phyloP scores from a whole-genome alignment of 2,329 filamentous ascomycete species.

The Dothistroma pini region DNA sequence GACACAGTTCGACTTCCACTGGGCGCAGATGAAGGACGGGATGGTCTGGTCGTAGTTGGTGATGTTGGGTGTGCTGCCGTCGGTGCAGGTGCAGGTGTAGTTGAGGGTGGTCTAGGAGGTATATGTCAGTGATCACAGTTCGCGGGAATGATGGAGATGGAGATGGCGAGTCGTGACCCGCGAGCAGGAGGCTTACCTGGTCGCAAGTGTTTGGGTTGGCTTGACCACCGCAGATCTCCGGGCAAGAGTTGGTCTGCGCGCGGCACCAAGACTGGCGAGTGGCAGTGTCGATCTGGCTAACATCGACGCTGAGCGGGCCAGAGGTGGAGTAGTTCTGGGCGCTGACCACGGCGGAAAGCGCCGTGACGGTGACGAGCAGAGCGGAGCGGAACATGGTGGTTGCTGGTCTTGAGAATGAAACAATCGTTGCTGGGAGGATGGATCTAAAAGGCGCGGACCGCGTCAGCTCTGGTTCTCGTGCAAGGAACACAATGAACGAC shows the following conservation, averaged over 20 bases:
- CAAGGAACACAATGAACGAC: neutral
- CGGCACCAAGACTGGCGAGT: constrained; percentile 53
- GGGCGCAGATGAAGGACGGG: constrained; percentile 58
- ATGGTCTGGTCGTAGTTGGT: constrained; percentile 55
- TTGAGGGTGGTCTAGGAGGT: constrained; percentile 42
- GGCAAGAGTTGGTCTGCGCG: constrained; percentile 58
- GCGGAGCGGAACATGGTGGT: constrained; percentile 48
- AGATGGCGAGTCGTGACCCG: neutral
- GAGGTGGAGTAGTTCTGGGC: constrained; percentile 41
- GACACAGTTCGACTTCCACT: constrained; percentile 46
- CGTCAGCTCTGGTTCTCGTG: neutral
- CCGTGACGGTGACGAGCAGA: constrained; percentile 45
- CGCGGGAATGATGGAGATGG: neutral
- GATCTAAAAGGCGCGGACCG: constrained; percentile 4
- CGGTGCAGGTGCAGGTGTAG: constrained; percentile 57
- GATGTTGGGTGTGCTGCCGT: constrained; percentile 54
- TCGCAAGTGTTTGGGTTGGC: constrained; percentile 54
- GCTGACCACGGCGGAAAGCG: constrained; percentile 44
- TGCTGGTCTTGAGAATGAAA: constrained; percentile 20
- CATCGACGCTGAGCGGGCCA: constrained; percentile 42
- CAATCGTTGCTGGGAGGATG: constrained; percentile 8
- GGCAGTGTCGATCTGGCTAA: constrained; percentile 38
- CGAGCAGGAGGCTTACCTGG: constrained; percentile 44
- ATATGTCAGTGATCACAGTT: constrained; percentile 5
- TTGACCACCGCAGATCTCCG: constrained; percentile 53